Conservation (phyloP, 1,139 yeast genomes). For the Suhomyces kunorum region DNA sequence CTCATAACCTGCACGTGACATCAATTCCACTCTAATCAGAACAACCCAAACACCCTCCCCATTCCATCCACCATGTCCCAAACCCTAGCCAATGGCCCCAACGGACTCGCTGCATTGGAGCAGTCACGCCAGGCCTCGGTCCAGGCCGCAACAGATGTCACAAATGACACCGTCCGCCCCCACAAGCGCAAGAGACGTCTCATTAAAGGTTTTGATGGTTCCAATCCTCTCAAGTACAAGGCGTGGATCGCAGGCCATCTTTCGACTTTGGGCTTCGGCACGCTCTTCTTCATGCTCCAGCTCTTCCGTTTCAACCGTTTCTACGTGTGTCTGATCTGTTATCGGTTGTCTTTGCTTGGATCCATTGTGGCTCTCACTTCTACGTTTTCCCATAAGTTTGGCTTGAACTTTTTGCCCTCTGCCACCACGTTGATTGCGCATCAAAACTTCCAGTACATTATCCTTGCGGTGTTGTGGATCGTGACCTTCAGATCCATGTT, state of each 20-base stretch:
- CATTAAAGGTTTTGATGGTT: constrained; percentile 39
- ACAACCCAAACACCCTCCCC: background rate
- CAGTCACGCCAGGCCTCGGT: constrained; percentile 2
- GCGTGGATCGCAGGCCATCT: constrained; percentile 67
- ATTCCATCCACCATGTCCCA: constrained; percentile 7
- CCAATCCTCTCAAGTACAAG: constrained; percentile 46
- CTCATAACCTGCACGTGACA: constrained; percentile 3
- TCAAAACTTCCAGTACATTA: constrained; percentile 66
- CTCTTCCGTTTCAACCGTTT: constrained; percentile 45
- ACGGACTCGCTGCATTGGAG: constrained; percentile 6
- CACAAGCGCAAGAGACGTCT: constrained; percentile 35
- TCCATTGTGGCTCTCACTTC: constrained; percentile 54
- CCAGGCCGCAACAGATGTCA: constrained; percentile 12
- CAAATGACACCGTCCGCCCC: constrained; percentile 28
- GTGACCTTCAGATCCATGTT: constrained; percentile 65
- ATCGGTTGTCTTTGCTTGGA: constrained; percentile 59
- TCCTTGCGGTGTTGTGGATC: constrained; percentile 59
- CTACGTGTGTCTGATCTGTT: constrained; percentile 47
- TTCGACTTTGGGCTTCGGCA: constrained; percentile 51
- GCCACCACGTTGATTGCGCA: constrained; percentile 60
- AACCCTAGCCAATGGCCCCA: constrained; percentile 8
- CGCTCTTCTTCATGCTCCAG: constrained; percentile 50
- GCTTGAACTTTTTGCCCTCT: constrained; percentile 53
- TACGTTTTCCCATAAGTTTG: constrained; percentile 60
- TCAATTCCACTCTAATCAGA: background rate